A percentile compares a stretch with the other conserved stretches of the same genome.
Evolutionary conservation across 2,329 filamentous ascomycete species (phyloP).

Genomic region (Colletotrichum lentis): DNA sequence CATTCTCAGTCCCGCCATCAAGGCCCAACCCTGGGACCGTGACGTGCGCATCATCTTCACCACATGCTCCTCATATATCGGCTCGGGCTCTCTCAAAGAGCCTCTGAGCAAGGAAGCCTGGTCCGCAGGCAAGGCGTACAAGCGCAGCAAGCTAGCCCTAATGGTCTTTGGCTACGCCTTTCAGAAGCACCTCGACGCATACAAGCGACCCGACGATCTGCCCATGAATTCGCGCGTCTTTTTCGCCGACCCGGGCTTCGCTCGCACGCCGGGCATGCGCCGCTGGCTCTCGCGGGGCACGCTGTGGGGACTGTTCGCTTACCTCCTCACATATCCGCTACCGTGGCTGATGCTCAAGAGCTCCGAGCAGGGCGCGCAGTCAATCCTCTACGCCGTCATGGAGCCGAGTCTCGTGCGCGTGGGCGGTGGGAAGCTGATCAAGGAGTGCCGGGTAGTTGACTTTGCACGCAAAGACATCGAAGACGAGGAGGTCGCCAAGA

Average conservation of each 20-base stretch:
- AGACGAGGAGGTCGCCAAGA: constrained; percentile 82
- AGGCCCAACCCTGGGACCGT: constrained; percentile 90
- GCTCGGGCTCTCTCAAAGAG: constrained; percentile 71
- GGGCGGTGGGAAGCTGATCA: constrained; percentile 76
- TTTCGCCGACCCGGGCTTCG: constrained; percentile 85
- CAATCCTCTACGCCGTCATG: constrained; percentile 85
- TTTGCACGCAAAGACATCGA: constrained; percentile 76
- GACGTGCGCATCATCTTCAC: constrained; percentile 89
- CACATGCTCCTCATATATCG: constrained; percentile 89
- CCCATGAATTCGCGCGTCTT: constrained; percentile 85
- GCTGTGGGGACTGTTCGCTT: constrained; percentile 78
- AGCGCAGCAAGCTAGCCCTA: constrained; percentile 77
- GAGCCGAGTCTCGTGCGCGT: constrained; percentile 71
- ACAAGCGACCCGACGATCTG: constrained; percentile 82
- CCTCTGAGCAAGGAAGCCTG: constrained; percentile 59
- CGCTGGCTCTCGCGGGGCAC: constrained; percentile 88
- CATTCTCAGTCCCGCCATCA: constrained; percentile 88
- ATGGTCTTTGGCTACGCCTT: constrained; percentile 90
- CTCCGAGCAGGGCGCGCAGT: constrained; percentile 83
- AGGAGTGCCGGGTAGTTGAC: constrained; percentile 84
- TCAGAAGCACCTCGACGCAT: constrained; percentile 88
- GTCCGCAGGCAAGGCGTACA: constrained; percentile 66
- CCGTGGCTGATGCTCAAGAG: constrained; percentile 92
- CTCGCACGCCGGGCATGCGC: constrained; percentile 85
- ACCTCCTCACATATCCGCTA: constrained; percentile 78